Conservation (phyloP, 768 basidiomycete genomes). For the Terana coerulea region DNA sequence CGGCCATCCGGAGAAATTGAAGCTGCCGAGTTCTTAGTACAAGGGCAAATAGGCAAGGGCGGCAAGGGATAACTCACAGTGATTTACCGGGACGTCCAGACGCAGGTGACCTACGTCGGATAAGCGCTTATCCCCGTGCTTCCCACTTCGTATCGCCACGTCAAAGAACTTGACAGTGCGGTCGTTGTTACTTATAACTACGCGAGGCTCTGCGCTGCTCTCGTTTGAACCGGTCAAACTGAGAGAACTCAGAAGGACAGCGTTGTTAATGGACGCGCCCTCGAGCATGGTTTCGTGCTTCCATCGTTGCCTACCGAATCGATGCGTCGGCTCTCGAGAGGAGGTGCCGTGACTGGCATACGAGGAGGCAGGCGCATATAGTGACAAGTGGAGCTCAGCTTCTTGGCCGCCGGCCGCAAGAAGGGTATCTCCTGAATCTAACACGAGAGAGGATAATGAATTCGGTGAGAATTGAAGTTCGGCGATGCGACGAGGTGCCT, state of each 20-base stretch:
- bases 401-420: constrained; percentile 76
- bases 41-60: constrained; percentile 1
- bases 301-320: constrained; percentile 38
- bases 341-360: constrained; percentile 4
- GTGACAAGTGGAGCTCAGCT: constrained; percentile 65
- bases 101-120: constrained; percentile 45
- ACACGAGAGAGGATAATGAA: constrained; percentile 52
- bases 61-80: constrained; percentile 50
- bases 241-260: constrained; percentile 62
- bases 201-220: constrained; percentile 68
- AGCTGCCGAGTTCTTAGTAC: constrained; percentile 40
- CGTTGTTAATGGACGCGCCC: constrained; percentile 77
- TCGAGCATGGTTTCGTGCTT: constrained; percentile 47
- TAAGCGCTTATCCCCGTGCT: constrained; percentile 22
- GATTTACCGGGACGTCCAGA: constrained; percentile 73
- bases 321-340: constrained; percentile 10
- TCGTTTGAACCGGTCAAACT: constrained; percentile 56
- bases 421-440: constrained; percentile 53
- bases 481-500: constrained; percentile 43
- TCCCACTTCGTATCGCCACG: constrained; percentile 47
- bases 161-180: constrained; percentile 78
- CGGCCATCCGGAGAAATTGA: constrained; percentile 88
- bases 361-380: constrained; percentile 28
- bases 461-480: constrained; percentile 59
- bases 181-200: constrained; percentile 87